A percentile compares a stretch with the other conserved stretches of the same genome.
Evolutionary conservation across 2,329 filamentous ascomycete genomes (phyloP).

Genomic region (Monosporascus sp.): DNA sequence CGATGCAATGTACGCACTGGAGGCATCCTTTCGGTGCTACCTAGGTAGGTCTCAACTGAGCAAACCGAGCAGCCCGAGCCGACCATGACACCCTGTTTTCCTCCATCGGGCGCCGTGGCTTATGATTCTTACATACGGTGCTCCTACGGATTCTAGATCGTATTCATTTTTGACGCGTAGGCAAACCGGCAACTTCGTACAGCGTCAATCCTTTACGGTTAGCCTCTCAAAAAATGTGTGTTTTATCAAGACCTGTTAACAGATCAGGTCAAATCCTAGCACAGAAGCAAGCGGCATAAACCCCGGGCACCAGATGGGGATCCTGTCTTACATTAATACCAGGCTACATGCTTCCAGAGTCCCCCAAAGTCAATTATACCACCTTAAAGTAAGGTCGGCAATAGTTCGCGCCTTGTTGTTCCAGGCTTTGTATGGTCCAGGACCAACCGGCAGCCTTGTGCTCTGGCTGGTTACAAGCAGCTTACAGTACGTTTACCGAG

Average conservation of each 20-base stretch:
- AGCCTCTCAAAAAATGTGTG: not conserved
- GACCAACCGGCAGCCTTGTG: not conserved
- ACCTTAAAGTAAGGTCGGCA: not conserved
- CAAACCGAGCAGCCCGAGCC: no score
- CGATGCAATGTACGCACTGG: no score
- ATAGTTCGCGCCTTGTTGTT: not conserved
- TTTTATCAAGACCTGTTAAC: not conserved
- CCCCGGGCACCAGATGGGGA: not conserved
- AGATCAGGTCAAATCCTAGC: not conserved
- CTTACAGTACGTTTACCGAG: not conserved
- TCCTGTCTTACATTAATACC: not conserved
- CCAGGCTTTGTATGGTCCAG: not conserved
- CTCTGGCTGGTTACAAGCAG: not conserved
- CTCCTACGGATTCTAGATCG: no score
- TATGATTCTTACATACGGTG: no score
- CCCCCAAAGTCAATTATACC: not conserved
- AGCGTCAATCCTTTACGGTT: not conserved
- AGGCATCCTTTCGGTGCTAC: no score
- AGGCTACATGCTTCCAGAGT: not conserved
- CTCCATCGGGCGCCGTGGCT: no score
- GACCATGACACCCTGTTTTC: no score
- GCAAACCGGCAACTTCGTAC: no score
- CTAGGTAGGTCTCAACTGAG: no score
- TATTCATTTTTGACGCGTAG: no score
- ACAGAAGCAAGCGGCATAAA: not conserved